These are phyloP conservation scores for Pythium coloratum DNA, from an alignment of 352 stramenopile genomes.

Conservation along the genomic window DNA sequence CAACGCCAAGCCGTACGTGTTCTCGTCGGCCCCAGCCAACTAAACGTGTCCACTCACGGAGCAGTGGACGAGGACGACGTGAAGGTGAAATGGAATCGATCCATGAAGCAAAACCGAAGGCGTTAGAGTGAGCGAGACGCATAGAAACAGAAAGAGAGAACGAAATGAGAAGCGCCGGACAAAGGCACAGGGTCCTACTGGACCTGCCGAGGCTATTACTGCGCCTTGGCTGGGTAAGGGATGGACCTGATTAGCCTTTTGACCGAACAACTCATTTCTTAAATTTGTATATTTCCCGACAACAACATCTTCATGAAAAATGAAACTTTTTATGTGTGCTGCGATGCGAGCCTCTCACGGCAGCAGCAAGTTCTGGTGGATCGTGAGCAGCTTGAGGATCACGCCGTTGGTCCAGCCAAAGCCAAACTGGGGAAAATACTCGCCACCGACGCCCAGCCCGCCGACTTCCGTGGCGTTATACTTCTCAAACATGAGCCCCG, in stretches of 20 bases:
- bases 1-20: conserved; percentile 92
- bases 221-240: not conserved
- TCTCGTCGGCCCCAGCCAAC: conserved; percentile 64
- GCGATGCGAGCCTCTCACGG: conserved; percentile 1
- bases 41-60: conserved; percentile 21
- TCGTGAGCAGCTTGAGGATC: conserved; percentile 85
- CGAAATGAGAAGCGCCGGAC: not conserved
- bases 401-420: conserved; percentile 89
- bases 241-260: not conserved
- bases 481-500: conserved; percentile 89
- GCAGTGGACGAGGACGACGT: not conserved
- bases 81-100: not conserved
- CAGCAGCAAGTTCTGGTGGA: conserved; percentile 67
- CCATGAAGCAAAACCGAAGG: not conserved
- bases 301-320: conserved; percentile 8
- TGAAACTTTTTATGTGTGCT: not conserved
- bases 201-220: not conserved
- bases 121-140: not conserved
- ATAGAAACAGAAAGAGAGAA: conserved; percentile 6
- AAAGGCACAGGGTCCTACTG: not conserved
- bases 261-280: not conserved
- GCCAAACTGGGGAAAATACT: conserved; percentile 88
- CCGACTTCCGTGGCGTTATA: conserved; percentile 77
- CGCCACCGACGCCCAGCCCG: conserved; percentile 68
- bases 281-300: conserved; percentile 20